Evolutionary conservation across 306 rosid species (phyloP).

Genomic region (Gynostemma pentaphyllum): DNA sequence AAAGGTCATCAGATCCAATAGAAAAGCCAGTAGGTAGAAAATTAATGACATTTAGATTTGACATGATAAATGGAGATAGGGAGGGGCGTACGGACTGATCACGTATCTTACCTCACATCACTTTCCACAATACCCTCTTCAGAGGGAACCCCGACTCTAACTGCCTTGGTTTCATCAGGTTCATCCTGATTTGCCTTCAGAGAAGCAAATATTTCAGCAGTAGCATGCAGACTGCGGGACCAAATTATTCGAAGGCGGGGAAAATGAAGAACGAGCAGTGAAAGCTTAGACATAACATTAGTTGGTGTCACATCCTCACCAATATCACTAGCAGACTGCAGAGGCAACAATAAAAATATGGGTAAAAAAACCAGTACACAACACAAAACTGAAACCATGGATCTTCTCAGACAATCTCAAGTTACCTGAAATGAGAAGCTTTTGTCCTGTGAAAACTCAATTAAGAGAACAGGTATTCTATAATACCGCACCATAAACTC

Average conservation of each 20-base stretch:
- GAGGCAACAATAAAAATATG: slow-evolving; percentile 14
- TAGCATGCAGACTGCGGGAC: slow-evolving; percentile 92
- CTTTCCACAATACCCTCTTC: slow-evolving; percentile 85
- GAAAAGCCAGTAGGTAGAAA: too few species aligned
- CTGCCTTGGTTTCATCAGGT: slow-evolving; percentile 79
- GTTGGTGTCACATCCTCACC: slow-evolving; percentile 91
- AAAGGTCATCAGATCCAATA: too few species aligned
- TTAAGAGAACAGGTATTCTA: slow-evolving; percentile 84
- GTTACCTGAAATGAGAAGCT: slow-evolving; percentile 96
- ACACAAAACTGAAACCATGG: slow-evolving; percentile 3
- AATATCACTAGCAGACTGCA: slow-evolving; percentile 88
- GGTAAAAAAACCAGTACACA: slow-evolving; percentile 2
- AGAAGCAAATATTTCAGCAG: slow-evolving; percentile 79
- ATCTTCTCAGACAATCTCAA: neutral
- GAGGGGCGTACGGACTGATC: too few species aligned
- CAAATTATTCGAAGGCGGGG: slow-evolving; percentile 88
- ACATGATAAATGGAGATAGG: too few species aligned
- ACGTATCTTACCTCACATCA: slow-evolving; percentile 60
- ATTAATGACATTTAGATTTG: too few species aligned
- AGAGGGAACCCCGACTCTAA: slow-evolving; percentile 91
- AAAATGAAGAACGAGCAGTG: slow-evolving; percentile 77
- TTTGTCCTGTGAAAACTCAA: slow-evolving; percentile 93
- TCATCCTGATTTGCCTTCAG: slow-evolving; percentile 91
- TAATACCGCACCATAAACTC: slow-evolving; percentile 94
- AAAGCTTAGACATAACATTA: slow-evolving; percentile 83